Conservation (phyloP, 2,329 filamentous ascomycete genomes). For the Monosporascus ibericus region DNA sequence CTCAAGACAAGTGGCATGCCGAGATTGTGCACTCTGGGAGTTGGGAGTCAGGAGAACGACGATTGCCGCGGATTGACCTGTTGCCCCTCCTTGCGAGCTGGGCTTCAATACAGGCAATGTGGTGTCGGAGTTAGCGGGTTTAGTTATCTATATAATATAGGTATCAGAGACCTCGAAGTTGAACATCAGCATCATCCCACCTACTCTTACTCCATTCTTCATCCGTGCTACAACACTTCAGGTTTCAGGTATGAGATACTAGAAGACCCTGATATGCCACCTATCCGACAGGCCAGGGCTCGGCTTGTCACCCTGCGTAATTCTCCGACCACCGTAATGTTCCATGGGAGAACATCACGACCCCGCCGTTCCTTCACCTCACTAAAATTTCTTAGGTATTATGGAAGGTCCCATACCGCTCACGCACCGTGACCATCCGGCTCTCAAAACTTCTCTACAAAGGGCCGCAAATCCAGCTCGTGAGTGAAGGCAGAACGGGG, state of each 20-base stretch:
- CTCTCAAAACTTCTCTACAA: conserved; percentile 59
- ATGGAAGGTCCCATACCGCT: not conserved
- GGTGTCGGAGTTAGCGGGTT: conserved; percentile 4
- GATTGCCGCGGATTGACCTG: conserved; percentile 8
- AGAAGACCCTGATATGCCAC: too few species aligned
- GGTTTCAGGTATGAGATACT: too few species aligned
- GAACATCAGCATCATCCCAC: not conserved
- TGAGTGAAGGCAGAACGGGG: conserved; percentile 64
- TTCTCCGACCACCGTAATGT: too few species aligned
- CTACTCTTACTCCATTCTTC: not conserved
- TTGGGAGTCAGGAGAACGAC: not conserved
- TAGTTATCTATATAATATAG: conserved; percentile 2
- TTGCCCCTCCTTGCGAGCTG: conserved; percentile 11
- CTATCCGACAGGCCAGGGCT: too few species aligned
- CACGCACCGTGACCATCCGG: not conserved
- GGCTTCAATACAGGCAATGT: conserved; percentile 9
- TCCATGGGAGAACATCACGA: too few species aligned
- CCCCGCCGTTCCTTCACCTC: too few species aligned
- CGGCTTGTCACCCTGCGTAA: too few species aligned
- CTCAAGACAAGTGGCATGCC: conserved; percentile 1
- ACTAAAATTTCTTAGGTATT: too few species aligned
- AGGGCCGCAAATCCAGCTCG: conserved; percentile 65
- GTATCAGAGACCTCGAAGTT: not conserved
- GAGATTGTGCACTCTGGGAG: not conserved
- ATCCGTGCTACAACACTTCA: too few species aligned